Evolutionary conservation across 2,329 filamentous ascomycete genomes (phyloP).

Genomic region (Byssochlamys sp.): DNA sequence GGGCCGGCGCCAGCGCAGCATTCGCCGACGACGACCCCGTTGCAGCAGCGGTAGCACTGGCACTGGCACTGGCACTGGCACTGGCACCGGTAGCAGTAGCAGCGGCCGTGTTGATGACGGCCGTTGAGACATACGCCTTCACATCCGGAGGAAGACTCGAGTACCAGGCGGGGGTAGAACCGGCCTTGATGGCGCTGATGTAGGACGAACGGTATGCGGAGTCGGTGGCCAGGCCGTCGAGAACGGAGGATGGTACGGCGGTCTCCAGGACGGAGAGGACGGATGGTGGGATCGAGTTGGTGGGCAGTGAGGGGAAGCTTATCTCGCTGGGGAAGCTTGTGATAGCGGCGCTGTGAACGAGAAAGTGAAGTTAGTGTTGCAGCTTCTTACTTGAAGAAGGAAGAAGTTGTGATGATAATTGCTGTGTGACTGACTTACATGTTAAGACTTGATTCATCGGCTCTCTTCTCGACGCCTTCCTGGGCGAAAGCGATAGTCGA

Average conservation of each 20-base stretch:
- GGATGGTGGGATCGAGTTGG: conserved; percentile 2
- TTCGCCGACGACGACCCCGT: conserved; percentile 5
- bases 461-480: neutral
- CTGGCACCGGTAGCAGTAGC: neutral
- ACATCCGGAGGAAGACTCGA: conserved; percentile 2
- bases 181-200: neutral
- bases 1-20: conserved; percentile 9
- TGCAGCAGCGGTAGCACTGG: neutral
- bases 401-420: too few species aligned
- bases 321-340: neutral
- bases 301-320: neutral
- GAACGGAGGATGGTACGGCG: conserved; percentile 3
- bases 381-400: too few species aligned
- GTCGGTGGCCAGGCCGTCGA: neutral
- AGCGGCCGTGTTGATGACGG: neutral
- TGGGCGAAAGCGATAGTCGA: neutral
- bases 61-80: neutral
- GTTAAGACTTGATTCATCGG: neutral
- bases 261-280: conserved; percentile 6
- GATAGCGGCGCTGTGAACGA: neutral
- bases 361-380: neutral
- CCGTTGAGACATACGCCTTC: conserved; percentile 2
- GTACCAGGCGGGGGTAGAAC: conserved; percentile 3
- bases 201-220: neutral
- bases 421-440: neutral